Conservation (phyloP, 139 green algal species). For the Coccomyxa sp. region DNA sequence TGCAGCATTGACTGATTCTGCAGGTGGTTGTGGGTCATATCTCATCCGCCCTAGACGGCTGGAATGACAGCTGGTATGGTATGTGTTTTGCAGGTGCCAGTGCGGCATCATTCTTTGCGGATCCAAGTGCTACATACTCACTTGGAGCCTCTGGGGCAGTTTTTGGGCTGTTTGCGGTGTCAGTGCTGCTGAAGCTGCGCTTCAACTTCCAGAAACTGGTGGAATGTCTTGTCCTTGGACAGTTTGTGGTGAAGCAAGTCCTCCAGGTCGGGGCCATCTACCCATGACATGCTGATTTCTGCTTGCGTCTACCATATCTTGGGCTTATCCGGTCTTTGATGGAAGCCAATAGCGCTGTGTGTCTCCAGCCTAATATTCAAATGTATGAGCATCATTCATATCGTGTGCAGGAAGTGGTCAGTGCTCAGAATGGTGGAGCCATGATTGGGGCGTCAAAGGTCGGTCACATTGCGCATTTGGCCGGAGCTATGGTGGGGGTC, state of each 20-base stretch:
- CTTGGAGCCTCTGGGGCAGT: slow-evolving; percentile 73
- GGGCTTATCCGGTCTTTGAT: too few relatives aligned
- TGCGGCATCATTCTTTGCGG: slow-evolving; percentile 19
- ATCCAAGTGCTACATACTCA: slow-evolving; percentile 2
- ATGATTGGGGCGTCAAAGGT: slow-evolving; percentile 39
- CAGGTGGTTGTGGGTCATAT: too few relatives aligned
- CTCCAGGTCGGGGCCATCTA: slow-evolving; percentile 21
- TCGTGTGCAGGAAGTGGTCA: slow-evolving; percentile 25
- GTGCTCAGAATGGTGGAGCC: slow-evolving; percentile 24
- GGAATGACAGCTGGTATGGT: not conserved
- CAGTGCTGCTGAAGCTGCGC: slow-evolving; percentile 56
- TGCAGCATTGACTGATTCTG: too few relatives aligned
- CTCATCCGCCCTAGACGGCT: not conserved
- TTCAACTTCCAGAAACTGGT: slow-evolving; percentile 66
- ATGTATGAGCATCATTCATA: not conserved
- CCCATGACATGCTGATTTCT: not conserved
- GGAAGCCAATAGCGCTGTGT: not conserved
- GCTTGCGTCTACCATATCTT: not conserved
- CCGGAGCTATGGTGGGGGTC: slow-evolving; percentile 61
- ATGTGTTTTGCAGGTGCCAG: slow-evolving; percentile 35
- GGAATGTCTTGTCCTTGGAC: slow-evolving; percentile 71
- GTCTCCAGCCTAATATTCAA: not conserved
- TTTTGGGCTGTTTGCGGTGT: slow-evolving; percentile 85
- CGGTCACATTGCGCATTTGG: slow-evolving; percentile 69
- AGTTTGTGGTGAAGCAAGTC: slow-evolving; percentile 79